Conservation (phyloP, 2,329 filamentous ascomycete species). For the Alternaria gaisen region DNA sequence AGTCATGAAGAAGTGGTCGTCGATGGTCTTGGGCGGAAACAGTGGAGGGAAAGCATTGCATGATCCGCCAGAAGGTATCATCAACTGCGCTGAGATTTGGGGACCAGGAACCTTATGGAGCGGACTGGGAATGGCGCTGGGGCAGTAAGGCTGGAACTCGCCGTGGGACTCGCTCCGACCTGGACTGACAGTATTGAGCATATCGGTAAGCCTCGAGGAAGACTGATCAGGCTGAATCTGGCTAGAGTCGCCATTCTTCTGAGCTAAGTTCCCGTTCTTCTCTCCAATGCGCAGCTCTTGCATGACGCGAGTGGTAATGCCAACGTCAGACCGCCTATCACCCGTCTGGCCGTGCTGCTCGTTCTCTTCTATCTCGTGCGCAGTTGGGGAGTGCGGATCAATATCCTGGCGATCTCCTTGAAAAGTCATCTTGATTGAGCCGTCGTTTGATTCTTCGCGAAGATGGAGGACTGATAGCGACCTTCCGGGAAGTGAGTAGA, state of each 20-base stretch:
- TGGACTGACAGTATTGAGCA: slow-evolving; percentile 35
- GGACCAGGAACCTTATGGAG: slow-evolving; percentile 29
- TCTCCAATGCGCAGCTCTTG: slow-evolving; percentile 31
- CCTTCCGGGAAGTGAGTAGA: slow-evolving; percentile 30
- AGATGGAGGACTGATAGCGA: slow-evolving; percentile 7
- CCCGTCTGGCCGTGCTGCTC: slow-evolving; percentile 6
- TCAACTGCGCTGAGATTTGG: slow-evolving; percentile 10
- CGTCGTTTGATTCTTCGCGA: slow-evolving; percentile 24
- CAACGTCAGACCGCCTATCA: slow-evolving; percentile 11
- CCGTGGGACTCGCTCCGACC: slow-evolving; percentile 22
- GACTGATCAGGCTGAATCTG: slow-evolving; percentile 30
- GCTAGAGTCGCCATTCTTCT: slow-evolving; percentile 3
- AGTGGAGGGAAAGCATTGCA: slow-evolving; percentile 8
- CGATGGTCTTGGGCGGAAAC: slow-evolving; percentile 24
- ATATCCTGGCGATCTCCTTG: slow-evolving; percentile 35
- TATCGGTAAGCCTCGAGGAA: slow-evolving; percentile 39
- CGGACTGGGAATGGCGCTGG: slow-evolving; percentile 46
- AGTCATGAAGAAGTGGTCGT: slow-evolving; percentile 48
- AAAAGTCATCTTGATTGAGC: slow-evolving; percentile 37
- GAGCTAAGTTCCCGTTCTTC: neutral
- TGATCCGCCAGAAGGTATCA: slow-evolving; percentile 3
- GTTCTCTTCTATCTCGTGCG: slow-evolving; percentile 14
- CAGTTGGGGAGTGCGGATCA: slow-evolving; percentile 25
- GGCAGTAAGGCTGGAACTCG: slow-evolving; percentile 31
- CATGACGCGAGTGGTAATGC: slow-evolving; percentile 26